Base-by-base conservation (phyloP, 331 rosid genomes). In the Dryas integrifolia region DNA sequence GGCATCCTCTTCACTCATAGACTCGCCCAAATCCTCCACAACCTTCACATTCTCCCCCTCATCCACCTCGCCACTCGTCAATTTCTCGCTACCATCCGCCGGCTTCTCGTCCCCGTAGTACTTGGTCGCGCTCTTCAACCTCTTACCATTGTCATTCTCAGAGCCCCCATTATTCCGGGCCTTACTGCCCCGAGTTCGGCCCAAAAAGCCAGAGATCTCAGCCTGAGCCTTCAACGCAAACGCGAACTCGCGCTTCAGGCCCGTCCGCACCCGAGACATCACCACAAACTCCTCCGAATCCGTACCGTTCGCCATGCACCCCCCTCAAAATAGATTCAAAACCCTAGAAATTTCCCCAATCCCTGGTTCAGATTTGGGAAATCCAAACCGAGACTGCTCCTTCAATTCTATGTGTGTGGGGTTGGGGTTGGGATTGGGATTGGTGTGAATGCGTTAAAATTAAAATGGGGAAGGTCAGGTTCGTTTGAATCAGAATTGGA, bases 201-300 rank as follows among this genome's bases (percentile, higher is more conserved):
- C 96, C 50, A 89, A 59, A 0, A 92, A 84, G 39, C 81, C 91
- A 40, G 82, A 79, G 61, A 94, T 79, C 86, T 91, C 92, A 0
- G 88, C 76, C 77, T 90, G 98, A n/a, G 86, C 91, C 83, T 90
- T 88, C 89, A 89, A 73, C 15, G 97, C 96, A 71, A 94, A 94
- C 14, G 87, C 91, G 44, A 91, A 86, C 82, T 94, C 98, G 21
- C 97, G 85, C 82, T 94, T 94, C 53, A 91, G 86, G 15, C 97
- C 96, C 57, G 85, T 53, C 40, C 97, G 90, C 26, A 88, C 91
- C 72, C 76, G 82, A 16, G 97, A 86, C 16, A 84, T 76, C 74
- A 85, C 72, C 58, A 83, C 79, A 46, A 89, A 86, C 84, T 86
- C 92, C n/a, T 86, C 85, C 4, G 92, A 83, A 80, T 86, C 90